Conservation (phyloP, 345 rosid species). For the Gossypium stocksii region DNA sequence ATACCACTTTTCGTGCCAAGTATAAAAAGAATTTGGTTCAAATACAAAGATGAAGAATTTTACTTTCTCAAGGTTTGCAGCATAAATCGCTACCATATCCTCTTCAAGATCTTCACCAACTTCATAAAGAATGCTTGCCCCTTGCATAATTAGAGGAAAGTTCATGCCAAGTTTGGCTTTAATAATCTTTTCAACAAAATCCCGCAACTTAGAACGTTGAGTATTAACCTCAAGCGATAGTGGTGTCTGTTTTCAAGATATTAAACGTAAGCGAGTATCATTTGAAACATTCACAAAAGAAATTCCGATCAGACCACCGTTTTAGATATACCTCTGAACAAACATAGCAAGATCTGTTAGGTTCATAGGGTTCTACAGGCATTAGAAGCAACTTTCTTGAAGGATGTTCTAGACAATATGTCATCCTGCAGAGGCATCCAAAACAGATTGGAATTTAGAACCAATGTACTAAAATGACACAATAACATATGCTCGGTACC, state of each 20-base stretch:
- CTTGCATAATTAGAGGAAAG: slow-evolving; percentile 79
- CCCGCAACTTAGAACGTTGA: slow-evolving; percentile 66
- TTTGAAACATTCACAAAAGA: slow-evolving; percentile 9
- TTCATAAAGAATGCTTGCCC: slow-evolving; percentile 83
- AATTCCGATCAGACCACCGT: slow-evolving; percentile 6
- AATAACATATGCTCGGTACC: neutral
- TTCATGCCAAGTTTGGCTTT: slow-evolving; percentile 95
- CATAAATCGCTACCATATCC: slow-evolving; percentile 68
- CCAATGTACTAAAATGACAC: neutral
- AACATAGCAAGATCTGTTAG: slow-evolving; percentile 89
- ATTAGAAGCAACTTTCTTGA: slow-evolving; percentile 83
- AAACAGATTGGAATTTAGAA: neutral
- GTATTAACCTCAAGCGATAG: slow-evolving; percentile 80
- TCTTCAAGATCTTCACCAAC: slow-evolving; percentile 96
- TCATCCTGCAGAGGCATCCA: slow-evolving; percentile 56
- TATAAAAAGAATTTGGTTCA: neutral
- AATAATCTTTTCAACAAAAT: slow-evolving; percentile 88
- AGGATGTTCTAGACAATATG: slow-evolving; percentile 91
- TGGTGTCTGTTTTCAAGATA: slow-evolving; percentile 55
- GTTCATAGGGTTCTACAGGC: slow-evolving; percentile 94
- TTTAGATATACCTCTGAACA: slow-evolving; percentile 75
- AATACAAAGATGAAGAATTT: neutral
- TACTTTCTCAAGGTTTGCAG: slow-evolving; percentile 94
- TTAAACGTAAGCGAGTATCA: slow-evolving; percentile 15
- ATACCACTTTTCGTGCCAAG: neutral